Conservation (phyloP, 2,329 filamentous ascomycete species). For the Venturia pyrina region DNA sequence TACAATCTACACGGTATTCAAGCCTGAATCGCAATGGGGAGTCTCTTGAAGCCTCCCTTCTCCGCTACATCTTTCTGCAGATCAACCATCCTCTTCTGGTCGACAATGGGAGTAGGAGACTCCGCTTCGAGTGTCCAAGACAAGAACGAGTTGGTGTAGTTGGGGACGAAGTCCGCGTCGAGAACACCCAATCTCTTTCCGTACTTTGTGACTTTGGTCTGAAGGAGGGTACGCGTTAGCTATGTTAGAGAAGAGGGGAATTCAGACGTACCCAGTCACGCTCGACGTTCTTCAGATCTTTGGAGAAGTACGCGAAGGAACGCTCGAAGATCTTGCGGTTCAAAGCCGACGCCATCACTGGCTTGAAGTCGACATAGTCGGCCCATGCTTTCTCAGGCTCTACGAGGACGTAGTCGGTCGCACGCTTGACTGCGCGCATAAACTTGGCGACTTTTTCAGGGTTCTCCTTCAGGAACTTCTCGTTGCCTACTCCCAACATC, state of each 20-base stretch:
- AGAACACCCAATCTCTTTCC: conserved; percentile 64
- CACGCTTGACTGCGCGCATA: conserved; percentile 62
- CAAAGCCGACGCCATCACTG: conserved; percentile 54
- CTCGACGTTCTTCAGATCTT: conserved; percentile 62
- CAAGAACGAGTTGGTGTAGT: conserved; percentile 66
- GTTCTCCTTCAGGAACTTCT: conserved; percentile 56
- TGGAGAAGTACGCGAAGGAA: conserved; percentile 66
- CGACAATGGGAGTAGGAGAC: conserved; percentile 55
- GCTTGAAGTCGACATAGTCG: conserved; percentile 64
- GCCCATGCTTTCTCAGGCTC: conserved; percentile 53
- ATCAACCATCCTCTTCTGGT: conserved; percentile 64
- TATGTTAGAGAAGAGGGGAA: background rate
- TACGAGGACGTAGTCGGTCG: conserved; percentile 61
- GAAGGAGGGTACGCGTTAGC: background rate
- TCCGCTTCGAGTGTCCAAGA: conserved; percentile 56
- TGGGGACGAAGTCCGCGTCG: conserved; percentile 52
- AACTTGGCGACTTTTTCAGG: conserved; percentile 58
- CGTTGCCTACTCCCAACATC: conserved; percentile 36
- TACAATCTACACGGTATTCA: background rate
- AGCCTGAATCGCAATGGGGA: conserved; percentile 18
- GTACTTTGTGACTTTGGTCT: conserved; percentile 61
- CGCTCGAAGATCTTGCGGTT: conserved; percentile 75
- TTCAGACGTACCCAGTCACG: conserved; percentile 53
- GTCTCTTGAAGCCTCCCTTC: conserved; percentile 53
- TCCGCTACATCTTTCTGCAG: conserved; percentile 57